Percentiles rank a stretch among this genome's conserved stretches.
phyloP scores from a whole-genome alignment of 192 early-diverging fungal genomes.

The Thoreauomyces humboldtii region DNA sequence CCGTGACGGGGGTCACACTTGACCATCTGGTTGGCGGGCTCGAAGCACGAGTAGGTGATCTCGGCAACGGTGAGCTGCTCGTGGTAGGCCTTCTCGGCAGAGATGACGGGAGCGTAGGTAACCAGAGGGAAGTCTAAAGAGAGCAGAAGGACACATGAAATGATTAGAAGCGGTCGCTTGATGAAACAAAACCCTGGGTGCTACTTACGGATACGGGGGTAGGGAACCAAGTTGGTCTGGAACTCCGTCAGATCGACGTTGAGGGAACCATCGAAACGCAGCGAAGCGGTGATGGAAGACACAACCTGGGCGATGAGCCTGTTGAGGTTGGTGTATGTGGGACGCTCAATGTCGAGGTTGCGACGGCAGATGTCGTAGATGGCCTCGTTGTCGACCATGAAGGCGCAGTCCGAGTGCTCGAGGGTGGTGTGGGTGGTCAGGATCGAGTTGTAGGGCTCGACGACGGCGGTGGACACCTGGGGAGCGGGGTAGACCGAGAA shows the following conservation, averaged over 20 bases:
- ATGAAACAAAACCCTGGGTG: background rate
- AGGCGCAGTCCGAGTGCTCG: slow-evolving; percentile 98
- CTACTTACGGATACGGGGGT: slow-evolving; percentile 81
- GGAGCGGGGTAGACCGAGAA: slow-evolving; percentile 99
- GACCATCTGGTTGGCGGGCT: slow-evolving; percentile 98
- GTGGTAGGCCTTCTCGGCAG: slow-evolving; percentile 93
- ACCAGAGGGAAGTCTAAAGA: slow-evolving; percentile 86
- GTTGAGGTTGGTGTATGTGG: slow-evolving; percentile 97
- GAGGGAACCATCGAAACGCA: slow-evolving; percentile 97
- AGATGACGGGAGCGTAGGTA: slow-evolving; percentile 92
- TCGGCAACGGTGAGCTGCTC: slow-evolving; percentile 93
- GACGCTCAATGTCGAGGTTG: slow-evolving; percentile 95
- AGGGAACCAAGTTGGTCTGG: slow-evolving; percentile 99
- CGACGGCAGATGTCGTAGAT: slow-evolving; percentile 99
- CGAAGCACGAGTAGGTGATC: slow-evolving; percentile 96
- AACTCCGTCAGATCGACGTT: slow-evolving; percentile 99
- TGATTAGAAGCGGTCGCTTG: background rate
- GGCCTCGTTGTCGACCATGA: slow-evolving; percentile 99
- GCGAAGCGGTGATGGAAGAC: slow-evolving; percentile 98
- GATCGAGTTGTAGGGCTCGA: slow-evolving; percentile 99
- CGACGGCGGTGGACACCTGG: slow-evolving; percentile 93
- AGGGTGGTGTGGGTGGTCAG: slow-evolving; percentile 98
- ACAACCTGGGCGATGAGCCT: slow-evolving; percentile 97
- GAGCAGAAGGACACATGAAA: too few species aligned
- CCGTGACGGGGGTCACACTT: slow-evolving; percentile 97